Conservation (phyloP, 345 rosid genomes). For the Firmiana major region DNA sequence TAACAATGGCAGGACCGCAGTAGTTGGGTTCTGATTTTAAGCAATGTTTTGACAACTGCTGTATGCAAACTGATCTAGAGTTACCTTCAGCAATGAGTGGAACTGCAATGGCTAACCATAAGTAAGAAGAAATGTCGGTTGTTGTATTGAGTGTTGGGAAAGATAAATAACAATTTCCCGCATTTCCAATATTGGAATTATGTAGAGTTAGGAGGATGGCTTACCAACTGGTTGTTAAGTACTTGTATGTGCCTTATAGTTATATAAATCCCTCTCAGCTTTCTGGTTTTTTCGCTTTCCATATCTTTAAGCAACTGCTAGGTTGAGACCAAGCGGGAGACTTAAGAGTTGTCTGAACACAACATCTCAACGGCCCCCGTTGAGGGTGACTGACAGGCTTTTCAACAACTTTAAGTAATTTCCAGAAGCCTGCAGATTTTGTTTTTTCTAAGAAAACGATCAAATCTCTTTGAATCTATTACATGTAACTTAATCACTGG, state of each 20-base stretch:
- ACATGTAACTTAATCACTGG: not conserved
- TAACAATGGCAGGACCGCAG: not conserved
- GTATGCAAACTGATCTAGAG: slow-evolving; percentile 10
- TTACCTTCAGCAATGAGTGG: slow-evolving; percentile 13
- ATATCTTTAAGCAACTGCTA: slow-evolving; percentile 62
- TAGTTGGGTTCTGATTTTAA: not conserved
- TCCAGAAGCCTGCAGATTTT: not conserved
- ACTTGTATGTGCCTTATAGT: slow-evolving; percentile 10
- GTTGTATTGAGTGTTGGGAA: slow-evolving; percentile 10
- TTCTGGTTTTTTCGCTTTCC: slow-evolving; percentile 29
- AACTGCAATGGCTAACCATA: not conserved
- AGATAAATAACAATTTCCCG: not conserved
- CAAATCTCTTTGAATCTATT: not conserved
- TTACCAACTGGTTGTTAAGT: slow-evolving; percentile 59
- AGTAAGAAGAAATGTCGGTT: not conserved
- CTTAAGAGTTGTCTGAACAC: slow-evolving; percentile 27
- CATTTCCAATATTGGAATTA: slow-evolving; percentile 9
- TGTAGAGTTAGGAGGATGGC: slow-evolving; percentile 23
- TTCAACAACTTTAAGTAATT: not conserved
- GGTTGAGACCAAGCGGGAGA: slow-evolving; percentile 33
- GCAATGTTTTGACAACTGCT: slow-evolving; percentile 6
- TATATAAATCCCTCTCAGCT: not conserved
- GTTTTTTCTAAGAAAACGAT: not conserved
- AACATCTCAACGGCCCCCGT: slow-evolving; percentile 45
- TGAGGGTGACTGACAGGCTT: slow-evolving; percentile 16